Evolutionary conservation across 208 protist species (phyloP), one percentile per base, ranked within the genome.

Genomic region (Acanthamoeba royreba): DNA sequence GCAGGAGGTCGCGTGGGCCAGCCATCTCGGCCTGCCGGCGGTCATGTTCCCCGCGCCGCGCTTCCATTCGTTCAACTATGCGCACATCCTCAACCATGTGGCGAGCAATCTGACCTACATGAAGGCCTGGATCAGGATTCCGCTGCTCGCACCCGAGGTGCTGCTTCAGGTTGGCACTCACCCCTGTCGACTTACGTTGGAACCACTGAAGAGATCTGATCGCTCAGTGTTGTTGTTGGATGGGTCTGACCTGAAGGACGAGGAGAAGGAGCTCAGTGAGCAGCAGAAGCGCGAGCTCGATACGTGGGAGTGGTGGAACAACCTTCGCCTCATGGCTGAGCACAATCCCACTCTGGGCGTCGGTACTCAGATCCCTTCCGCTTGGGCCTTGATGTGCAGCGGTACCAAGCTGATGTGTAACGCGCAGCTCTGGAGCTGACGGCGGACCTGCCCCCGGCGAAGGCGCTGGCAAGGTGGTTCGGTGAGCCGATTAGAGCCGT

Each of bases 301-400:
- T 63, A 69, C 97, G 15, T 98, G 97, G 97, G 89, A 95, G 42
- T 92, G 42, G 46, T 98, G 97, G 97, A 97, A 98, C 79, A 79
- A 87, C 22, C 94, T 98, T 42, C 93, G 97, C 49, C 89, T 89
- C 35, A 17, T 96, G 35, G 97, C 96, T 55, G 95, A 98, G 53
- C 93, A 97, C 43, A 52, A 97, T 43, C 17, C 77, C 35, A 94
- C 93, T n/a, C 74, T 98, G 31, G 69, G 53, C 33, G 81, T 96
- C 33, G 49, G 45, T 96, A 77, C 86, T 33, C 22, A 49, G 28
- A 77, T 91, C 55, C 28, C 5, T 66, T 42, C 40, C 83, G 5
- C 0, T 35, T 93, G 58, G 17, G 63, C 63, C 46, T 17, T 19
- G 22, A 43, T 35, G 40, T 5, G n/a, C n/a, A n/a, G n/a, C n/a